Base-by-base conservation (phyloP, 164 flowering plant species). In the Annona cherimola region DNA sequence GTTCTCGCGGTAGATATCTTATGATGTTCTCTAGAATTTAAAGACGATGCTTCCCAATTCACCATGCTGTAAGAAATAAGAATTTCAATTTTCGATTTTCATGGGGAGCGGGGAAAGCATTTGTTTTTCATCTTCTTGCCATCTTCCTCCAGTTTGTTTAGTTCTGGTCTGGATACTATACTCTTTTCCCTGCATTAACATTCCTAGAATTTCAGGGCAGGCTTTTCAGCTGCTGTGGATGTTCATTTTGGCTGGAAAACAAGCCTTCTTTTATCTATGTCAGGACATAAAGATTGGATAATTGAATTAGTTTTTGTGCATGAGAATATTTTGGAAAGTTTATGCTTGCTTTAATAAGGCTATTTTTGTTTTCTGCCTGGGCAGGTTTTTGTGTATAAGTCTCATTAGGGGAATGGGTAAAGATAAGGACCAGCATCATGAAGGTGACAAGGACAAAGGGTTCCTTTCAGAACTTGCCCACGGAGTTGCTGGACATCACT, bases 381-480 rank as follows among this genome's bases (percentile, higher is more conserved):
- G 41, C 67, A 64, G 67, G 45, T 64, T 4, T 64, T 64, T 64
- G 65, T 62, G 7, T 26, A 20, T 20, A 39, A 62, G 8, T 63
- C 39, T 43, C 42, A 45, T 39, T n/a, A 9, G 84, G 89, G 89
- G 89, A 60, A 87, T 87, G 40, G 89, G 89, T 61, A 83, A 85
- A 61, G 87, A 84, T 62, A 83, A 85, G 65, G 87, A 84, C 77
- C 77, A 82, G 72, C 77, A 80, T 54, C 18, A 73, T 55, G 63
- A 35, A 8, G 75, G 74, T 42, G 75, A 26, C 77, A 2, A 63
- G 75, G 86, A 83, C 76, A 85, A 79, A 77, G 87, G 89, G 59
- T 67, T 86, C 14, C 78, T 84, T 41, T 83, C 86, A 59, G 70
- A 77, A 68, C 79, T 76, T 45, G 81, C 76, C 60, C 82, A 84